Evolutionary conservation across 2,329 filamentous ascomycete species (phyloP).

Genomic region (Neonectria faginata): DNA sequence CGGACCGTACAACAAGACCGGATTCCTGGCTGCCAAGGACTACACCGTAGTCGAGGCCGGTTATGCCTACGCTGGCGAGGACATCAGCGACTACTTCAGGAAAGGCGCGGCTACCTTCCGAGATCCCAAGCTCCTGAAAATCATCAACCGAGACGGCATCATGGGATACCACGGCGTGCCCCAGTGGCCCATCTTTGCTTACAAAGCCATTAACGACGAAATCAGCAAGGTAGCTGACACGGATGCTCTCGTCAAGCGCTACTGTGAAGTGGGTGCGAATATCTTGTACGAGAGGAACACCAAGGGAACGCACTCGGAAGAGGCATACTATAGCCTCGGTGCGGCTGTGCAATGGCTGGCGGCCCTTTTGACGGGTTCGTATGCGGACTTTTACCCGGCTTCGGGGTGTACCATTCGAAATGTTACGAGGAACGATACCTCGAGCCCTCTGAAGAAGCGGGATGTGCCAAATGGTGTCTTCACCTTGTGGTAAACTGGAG

Average conservation of each 20-base stretch:
- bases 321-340: conserved; percentile 18
- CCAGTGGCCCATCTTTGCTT: conserved; percentile 38
- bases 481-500: conserved; percentile 28
- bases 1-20: conserved; percentile 37
- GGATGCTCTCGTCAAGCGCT: conserved; percentile 34
- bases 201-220: conserved; percentile 38
- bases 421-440: conserved; percentile 34
- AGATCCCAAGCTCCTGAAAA: conserved; percentile 18
- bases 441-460: conserved; percentile 25
- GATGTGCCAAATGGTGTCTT: conserved; percentile 25
- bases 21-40: conserved; percentile 35
- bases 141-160: conserved; percentile 38
- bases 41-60: conserved; percentile 29
- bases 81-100: conserved; percentile 37
- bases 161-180: conserved; percentile 45
- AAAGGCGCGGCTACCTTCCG: conserved; percentile 16
- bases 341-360: conserved; percentile 35
- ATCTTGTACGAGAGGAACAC: conserved; percentile 42
- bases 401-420: conserved; percentile 41
- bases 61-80: conserved; percentile 17
- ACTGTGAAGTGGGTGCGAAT: conserved; percentile 37
- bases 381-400: conserved; percentile 25
- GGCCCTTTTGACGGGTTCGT: conserved; percentile 27
- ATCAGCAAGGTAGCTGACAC: conserved; percentile 36
- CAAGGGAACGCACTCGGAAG: conserved; percentile 31